phyloP scores from a whole-genome alignment of 1,284 basidiomycete genomes.

The Trichosporon asahii region DNA sequence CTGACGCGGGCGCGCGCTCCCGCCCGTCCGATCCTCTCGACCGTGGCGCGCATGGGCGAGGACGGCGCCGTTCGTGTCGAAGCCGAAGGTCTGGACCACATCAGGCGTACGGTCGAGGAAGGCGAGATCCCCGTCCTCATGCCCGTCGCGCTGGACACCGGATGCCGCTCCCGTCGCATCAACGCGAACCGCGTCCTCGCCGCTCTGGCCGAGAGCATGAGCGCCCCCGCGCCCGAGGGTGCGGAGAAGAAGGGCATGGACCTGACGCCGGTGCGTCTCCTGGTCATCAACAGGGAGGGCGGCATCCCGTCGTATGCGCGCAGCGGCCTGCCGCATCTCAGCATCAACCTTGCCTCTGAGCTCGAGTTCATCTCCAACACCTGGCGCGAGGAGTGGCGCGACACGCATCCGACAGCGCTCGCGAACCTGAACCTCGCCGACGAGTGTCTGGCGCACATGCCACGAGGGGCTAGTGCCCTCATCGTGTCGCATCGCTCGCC shows the following conservation, averaged over 20 bases:
- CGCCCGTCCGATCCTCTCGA: conserved; percentile 80
- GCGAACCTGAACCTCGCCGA: conserved; percentile 82
- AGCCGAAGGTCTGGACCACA: conserved; percentile 71
- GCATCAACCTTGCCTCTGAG: conserved; percentile 91
- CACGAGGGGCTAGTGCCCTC: conserved; percentile 83
- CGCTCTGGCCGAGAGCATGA: conserved; percentile 84
- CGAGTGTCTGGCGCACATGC: conserved; percentile 89
- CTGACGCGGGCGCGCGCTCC: conserved; percentile 80
- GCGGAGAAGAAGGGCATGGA: conserved; percentile 52
- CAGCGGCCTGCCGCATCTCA: conserved; percentile 86
- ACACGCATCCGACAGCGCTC: conserved; percentile 79
- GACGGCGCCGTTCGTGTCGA: conserved; percentile 48
- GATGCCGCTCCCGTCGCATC: conserved; percentile 78
- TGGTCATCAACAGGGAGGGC: conserved; percentile 97
- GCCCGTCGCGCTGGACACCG: conserved; percentile 89
- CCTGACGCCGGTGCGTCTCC: conserved; percentile 84
- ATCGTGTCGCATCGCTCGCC: conserved; percentile 97
- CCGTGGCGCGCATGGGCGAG: conserved; percentile 67
- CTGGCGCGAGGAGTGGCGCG: conserved; percentile 73
- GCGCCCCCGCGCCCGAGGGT: conserved; percentile 24
- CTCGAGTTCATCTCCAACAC: conserved; percentile 80
- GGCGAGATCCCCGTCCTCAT: conserved; percentile 95
- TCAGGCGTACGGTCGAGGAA: conserved; percentile 80
- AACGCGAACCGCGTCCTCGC: conserved; percentile 87
- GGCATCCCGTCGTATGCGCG: conserved; percentile 97